A percentile compares a stretch with the other conserved stretches of the same genome.
Conservation (phyloP, 2,329 filamentous ascomycete genomes). For the Phyllosticta citribraziliensis region DNA sequence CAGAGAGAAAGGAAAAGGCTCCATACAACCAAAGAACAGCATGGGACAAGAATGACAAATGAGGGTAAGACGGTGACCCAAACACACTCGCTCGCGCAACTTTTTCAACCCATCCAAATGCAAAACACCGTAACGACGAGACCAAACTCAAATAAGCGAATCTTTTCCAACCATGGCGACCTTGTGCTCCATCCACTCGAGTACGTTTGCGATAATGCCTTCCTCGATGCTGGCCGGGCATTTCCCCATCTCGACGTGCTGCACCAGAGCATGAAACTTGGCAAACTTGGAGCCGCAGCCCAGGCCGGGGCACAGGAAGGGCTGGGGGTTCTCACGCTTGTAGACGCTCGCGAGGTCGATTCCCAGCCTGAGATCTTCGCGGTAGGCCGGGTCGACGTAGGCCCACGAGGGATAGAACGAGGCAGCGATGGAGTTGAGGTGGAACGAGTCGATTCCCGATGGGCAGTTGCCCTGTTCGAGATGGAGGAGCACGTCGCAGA, state of each 20-base stretch:
- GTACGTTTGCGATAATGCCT: neutral
- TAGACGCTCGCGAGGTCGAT: neutral
- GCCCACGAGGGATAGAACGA: conserved; percentile 15
- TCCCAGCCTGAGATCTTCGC: conserved; percentile 9
- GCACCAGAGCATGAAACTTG: neutral
- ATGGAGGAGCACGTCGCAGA: neutral
- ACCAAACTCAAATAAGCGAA: no score
- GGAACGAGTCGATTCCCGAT: conserved; percentile 12
- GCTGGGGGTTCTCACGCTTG: neutral
- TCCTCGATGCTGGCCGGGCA: neutral
- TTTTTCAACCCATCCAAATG: no score
- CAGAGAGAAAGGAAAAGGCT: no score
- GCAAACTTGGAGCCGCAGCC: neutral
- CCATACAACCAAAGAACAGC: no score
- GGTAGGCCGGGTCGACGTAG: conserved; percentile 16
- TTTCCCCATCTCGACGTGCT: neutral
- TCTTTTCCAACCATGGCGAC: no score
- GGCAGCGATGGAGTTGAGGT: conserved; percentile 15
- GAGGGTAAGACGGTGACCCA: no score
- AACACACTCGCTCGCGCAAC: no score
- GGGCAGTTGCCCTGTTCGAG: conserved; percentile 15
- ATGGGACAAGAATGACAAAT: no score
- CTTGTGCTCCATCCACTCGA: conserved; percentile 3
- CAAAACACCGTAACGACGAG: no score
- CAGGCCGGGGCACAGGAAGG: neutral